Evolutionary conservation across 106 monocot species (phyloP).

Genomic region (Dendrobium nobile): DNA sequence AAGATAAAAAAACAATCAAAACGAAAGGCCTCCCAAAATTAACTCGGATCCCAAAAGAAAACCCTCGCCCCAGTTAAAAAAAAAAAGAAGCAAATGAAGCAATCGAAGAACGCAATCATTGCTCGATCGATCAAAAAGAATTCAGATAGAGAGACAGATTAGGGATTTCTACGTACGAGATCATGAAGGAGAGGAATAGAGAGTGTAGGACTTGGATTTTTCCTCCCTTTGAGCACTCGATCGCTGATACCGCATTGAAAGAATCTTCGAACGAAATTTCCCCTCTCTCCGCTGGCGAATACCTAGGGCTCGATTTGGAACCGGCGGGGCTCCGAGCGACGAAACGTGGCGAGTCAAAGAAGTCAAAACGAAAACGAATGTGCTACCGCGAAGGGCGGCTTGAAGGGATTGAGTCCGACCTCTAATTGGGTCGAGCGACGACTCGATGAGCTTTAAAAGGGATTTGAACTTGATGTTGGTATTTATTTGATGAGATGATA

Average conservation of each 20-base stretch:
- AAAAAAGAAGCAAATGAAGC: not conserved
- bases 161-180: not conserved
- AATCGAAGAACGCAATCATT: not conserved
- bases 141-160: not conserved
- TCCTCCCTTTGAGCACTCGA: not conserved
- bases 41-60: not conserved
- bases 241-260: not conserved
- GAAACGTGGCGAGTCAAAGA: not conserved
- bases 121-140: not conserved
- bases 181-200: not conserved
- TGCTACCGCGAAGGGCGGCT: not conserved
- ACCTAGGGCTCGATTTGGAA: not conserved
- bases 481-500: no score
- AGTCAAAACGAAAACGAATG: not conserved
- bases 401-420: no score
- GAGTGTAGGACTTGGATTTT: not conserved
- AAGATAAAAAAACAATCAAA: not conserved
- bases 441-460: no score
- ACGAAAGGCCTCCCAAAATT: not conserved
- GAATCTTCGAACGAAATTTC: not conserved
- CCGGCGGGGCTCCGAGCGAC: not conserved
- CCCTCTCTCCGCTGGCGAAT: not conserved
- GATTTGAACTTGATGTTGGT: no score
- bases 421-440: no score
- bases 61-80: not conserved